Evolutionary conservation across 2,329 filamentous ascomycete species (phyloP).

Genomic region (Colletotrichum sp.): DNA sequence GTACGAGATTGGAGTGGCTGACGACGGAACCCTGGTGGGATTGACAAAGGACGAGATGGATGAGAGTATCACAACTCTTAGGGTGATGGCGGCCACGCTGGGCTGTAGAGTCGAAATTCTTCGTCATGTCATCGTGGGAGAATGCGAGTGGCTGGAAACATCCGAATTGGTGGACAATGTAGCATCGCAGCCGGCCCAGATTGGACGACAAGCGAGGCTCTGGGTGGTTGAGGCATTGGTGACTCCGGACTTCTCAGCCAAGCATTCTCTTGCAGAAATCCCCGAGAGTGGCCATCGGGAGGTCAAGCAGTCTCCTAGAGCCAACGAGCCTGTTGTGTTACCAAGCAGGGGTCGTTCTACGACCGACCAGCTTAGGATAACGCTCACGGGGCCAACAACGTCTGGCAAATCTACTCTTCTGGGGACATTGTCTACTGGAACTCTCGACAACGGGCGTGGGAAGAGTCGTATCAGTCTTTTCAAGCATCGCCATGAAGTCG

Average conservation of each 20-base stretch:
- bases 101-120: slow-evolving; percentile 85
- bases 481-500: slow-evolving; percentile 92
- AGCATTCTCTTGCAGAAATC: slow-evolving; percentile 21
- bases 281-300: slow-evolving; percentile 6
- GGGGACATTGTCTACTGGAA: slow-evolving; percentile 86
- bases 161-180: slow-evolving; percentile 32
- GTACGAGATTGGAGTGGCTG: slow-evolving; percentile 95
- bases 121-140: slow-evolving; percentile 82
- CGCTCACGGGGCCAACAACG: slow-evolving; percentile 85
- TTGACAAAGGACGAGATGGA: slow-evolving; percentile 90
- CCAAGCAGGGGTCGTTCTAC: slow-evolving; percentile 53
- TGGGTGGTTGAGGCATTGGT: slow-evolving; percentile 92
- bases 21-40: slow-evolving; percentile 90
- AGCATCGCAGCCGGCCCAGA: slow-evolving; percentile 23
- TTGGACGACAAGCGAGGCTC: slow-evolving; percentile 57
- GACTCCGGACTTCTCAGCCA: slow-evolving; percentile 68
- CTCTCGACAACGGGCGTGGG: slow-evolving; percentile 88
- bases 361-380: slow-evolving; percentile 82
- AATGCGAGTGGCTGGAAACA: slow-evolving; percentile 74
- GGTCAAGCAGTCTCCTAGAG: background rate
- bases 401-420: slow-evolving; percentile 93
- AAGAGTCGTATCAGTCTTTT: slow-evolving; percentile 87
- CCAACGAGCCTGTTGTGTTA: slow-evolving; percentile 18
- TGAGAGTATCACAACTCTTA: slow-evolving; percentile 84
- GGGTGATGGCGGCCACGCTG: slow-evolving; percentile 89